phyloP scores from a whole-genome alignment of 495 filamentous ascomycete genomes.

The Delitschia confertaspora region DNA sequence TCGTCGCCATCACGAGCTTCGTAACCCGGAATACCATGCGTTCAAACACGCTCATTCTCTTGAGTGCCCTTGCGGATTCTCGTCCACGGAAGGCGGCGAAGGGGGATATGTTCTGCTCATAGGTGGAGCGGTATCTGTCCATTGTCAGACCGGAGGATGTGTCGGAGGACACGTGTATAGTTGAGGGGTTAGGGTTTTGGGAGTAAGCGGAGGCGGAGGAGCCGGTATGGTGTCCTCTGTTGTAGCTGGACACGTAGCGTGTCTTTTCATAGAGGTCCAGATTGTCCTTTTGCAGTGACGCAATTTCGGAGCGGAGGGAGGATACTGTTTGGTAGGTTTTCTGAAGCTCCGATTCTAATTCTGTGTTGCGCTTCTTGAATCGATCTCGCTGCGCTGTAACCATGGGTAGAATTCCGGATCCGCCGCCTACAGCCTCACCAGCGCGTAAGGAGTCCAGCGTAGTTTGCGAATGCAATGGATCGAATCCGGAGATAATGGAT shows the following conservation, averaged over 20 bases:
- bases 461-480: slow-evolving; percentile 49
- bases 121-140: slow-evolving; percentile 84
- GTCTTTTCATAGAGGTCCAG: slow-evolving; percentile 96
- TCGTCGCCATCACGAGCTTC: slow-evolving; percentile 77
- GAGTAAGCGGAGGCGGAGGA: slow-evolving; percentile 65
- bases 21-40: slow-evolving; percentile 84
- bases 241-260: slow-evolving; percentile 89
- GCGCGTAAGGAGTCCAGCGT: slow-evolving; percentile 52
- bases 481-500: slow-evolving; percentile 94
- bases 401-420: slow-evolving; percentile 92
- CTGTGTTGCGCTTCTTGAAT: slow-evolving; percentile 90
- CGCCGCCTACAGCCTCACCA: slow-evolving; percentile 68
- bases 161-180: slow-evolving; percentile 52
- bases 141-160: slow-evolving; percentile 56
- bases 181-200: slow-evolving; percentile 63
- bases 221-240: slow-evolving; percentile 37
- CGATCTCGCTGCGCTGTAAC: slow-evolving; percentile 94
- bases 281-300: slow-evolving; percentile 91
- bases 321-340: slow-evolving; percentile 74
- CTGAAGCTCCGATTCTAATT: slow-evolving; percentile 84
- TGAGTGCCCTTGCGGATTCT: slow-evolving; percentile 85
- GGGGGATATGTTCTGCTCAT: slow-evolving; percentile 89
- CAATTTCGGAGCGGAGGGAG: slow-evolving; percentile 80
- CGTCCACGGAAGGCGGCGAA: slow-evolving; percentile 91
- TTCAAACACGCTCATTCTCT: slow-evolving; percentile 88